Conservation (phyloP, 2,329 filamentous ascomycete genomes). For the Nemania sp. region DNA sequence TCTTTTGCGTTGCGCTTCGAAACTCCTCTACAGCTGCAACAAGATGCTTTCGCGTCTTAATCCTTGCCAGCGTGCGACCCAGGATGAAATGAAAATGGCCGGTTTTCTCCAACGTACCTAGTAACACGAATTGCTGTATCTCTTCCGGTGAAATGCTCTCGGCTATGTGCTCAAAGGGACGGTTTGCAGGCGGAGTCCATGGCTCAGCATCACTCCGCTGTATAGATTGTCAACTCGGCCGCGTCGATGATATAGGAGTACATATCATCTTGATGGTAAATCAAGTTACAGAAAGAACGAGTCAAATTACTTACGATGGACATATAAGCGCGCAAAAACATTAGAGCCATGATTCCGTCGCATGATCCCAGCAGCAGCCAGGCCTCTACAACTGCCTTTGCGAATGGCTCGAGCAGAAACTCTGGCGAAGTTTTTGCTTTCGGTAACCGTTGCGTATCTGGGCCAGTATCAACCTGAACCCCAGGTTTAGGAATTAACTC, state of each 20-base stretch:
- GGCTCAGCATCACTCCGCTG: not conserved
- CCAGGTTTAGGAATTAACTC: not conserved
- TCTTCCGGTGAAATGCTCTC: not conserved
- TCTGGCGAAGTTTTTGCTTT: not conserved
- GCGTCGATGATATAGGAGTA: not conserved
- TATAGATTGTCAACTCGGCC: not conserved
- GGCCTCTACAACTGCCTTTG: not conserved
- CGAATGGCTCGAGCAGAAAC: not conserved
- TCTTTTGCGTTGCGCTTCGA: not conserved
- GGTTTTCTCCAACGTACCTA: not conserved
- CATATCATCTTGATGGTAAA: not conserved
- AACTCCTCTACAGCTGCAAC: not conserved
- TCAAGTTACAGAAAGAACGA: not conserved
- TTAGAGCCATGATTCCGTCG: not conserved
- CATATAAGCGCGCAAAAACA: not conserved
- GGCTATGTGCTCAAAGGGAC: not conserved
- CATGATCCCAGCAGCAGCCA: not conserved
- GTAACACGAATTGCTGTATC: not conserved
- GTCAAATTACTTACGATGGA: not conserved
- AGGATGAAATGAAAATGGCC: not conserved
- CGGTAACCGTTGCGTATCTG: not conserved
- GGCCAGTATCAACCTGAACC: not conserved
- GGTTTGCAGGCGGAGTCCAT: not conserved
- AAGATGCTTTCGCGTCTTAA: not conserved
- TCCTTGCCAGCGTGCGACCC: not conserved